Evolutionary conservation across 2,329 filamentous ascomycete species (phyloP), one percentile per base, ranked within the genome.

Genomic region (Clonostachys sp.): DNA sequence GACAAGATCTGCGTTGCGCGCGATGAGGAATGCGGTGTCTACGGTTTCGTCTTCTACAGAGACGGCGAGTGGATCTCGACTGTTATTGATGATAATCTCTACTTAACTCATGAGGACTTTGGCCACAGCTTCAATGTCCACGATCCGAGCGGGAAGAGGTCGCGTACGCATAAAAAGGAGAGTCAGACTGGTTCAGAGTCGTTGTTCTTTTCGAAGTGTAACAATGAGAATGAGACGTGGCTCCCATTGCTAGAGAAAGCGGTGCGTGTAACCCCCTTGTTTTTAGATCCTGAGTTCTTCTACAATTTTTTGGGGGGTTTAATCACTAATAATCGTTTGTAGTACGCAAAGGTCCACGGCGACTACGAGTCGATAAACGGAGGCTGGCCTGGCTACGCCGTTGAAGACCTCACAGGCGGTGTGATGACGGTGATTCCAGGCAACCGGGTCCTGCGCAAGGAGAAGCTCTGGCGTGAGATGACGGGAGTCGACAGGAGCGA

Each of bases 221-320:
- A 75, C 18, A 80, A 86, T 49, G 71, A 76, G 2, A 87, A 88
- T 56, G 86, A 89, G 62, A 89, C 84, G 0, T 89, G 86, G 86
- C 70, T 89, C 18, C 86, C 86, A 0, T 65, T 89, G 42, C 73
- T 89, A 2, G 86, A 89, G 56, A 89, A 89, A 60, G 86, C 86
- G 18, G 59, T 61, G 45, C 50, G 59, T 56, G 14, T 5, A 0
- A n/a, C 34, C 5, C 13, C 12, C 9, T 4, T 13, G 12, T 40
- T 20, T 16, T 13, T 6, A n/a, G 3, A 13, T 44, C 7, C 3
- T 10, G 4, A 10, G 10, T 10, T 20, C 8, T 34, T 13, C 14
- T 24, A 16, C 16, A 24, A 30, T 20, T 40, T 20, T 20, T 5
- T 12, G 20, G 48, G 5, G 4, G 20, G 5, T 13, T 3, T 16